phyloP scores from a whole-genome alignment of 441 rosid species.

The Breynia disticha region DNA sequence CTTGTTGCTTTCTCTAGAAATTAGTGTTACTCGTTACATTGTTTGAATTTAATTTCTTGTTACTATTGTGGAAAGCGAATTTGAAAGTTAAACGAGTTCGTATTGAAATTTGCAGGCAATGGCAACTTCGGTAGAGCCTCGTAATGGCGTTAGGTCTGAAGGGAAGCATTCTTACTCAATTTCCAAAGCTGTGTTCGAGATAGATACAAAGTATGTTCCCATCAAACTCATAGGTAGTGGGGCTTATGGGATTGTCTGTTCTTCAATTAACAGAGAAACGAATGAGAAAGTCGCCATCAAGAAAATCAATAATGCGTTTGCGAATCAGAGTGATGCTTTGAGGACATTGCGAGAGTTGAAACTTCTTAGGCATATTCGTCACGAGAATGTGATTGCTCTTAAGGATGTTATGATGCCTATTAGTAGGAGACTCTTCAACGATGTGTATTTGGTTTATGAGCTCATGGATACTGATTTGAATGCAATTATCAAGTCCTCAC shows the following conservation, averaged over 20 bases:
- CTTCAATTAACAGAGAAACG: conserved; percentile 56
- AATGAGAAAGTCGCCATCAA: conserved; percentile 75
- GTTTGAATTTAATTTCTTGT: too few species aligned
- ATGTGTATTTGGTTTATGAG: conserved; percentile 81
- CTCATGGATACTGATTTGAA: conserved; percentile 87
- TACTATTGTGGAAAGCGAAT: background rate
- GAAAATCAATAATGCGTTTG: conserved; percentile 71
- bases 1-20: too few species aligned
- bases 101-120: conserved; percentile 22
- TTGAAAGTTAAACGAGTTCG: background rate
- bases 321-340: conserved; percentile 57
- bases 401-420: conserved; percentile 84
- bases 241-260: conserved; percentile 74
- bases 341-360: conserved; percentile 71
- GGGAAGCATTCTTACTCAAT: conserved; percentile 76
- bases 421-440: conserved; percentile 54
- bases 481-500: conserved; percentile 78
- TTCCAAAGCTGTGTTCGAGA: conserved; percentile 82
- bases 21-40: too few species aligned
- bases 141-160: conserved; percentile 40
- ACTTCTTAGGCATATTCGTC: conserved; percentile 69
- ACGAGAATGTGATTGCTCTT: conserved; percentile 70
- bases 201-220: conserved; percentile 71
- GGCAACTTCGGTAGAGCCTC: conserved; percentile 85
- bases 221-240: conserved; percentile 80